phyloP scores from a whole-genome alignment of 2,329 filamentous ascomycete species.

The Neophaeococcomyces mojaviensis region DNA sequence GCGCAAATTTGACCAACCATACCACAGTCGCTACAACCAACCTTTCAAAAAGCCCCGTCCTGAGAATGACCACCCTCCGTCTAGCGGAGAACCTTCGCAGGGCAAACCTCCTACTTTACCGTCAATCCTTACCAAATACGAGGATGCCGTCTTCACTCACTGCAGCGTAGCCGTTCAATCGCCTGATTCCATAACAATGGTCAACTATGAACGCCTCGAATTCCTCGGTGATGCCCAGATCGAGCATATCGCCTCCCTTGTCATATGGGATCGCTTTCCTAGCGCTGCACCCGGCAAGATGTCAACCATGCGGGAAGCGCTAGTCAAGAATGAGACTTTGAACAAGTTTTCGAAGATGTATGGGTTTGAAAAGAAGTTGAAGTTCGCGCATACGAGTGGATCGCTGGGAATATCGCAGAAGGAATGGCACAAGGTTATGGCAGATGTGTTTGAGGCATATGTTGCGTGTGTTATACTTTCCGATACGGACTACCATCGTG shows the following conservation, averaged over 20 bases:
- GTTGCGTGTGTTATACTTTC: conserved; percentile 70
- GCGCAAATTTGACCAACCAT: conserved; percentile 1
- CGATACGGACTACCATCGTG: conserved; percentile 48
- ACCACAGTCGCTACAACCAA: neutral
- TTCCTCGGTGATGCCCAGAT: conserved; percentile 84
- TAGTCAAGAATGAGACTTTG: conserved; percentile 76
- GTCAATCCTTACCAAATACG: conserved; percentile 13
- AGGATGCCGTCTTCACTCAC: conserved; percentile 20
- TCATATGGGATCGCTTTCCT: conserved; percentile 68
- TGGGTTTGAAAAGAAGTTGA: conserved; percentile 58
- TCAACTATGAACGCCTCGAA: conserved; percentile 74
- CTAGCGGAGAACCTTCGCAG: conserved; percentile 7
- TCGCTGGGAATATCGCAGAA: conserved; percentile 32
- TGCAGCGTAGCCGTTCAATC: conserved; percentile 7
- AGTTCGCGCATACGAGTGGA: conserved; percentile 40
- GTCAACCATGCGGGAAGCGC: conserved; percentile 66
- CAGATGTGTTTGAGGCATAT: conserved; percentile 87
- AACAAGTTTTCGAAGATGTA: conserved; percentile 63
- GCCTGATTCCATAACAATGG: conserved; percentile 39
- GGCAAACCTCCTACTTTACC: conserved; percentile 14
- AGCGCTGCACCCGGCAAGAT: conserved; percentile 55
- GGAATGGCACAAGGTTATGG: conserved; percentile 60
- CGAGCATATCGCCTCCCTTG: conserved; percentile 64
- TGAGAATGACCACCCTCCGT: conserved; percentile 9
- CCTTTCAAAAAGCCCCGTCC: conserved; percentile 5